phyloP scores from a whole-genome alignment of 768 basidiomycete genomes.

The Chlorophyllum brunneum region DNA sequence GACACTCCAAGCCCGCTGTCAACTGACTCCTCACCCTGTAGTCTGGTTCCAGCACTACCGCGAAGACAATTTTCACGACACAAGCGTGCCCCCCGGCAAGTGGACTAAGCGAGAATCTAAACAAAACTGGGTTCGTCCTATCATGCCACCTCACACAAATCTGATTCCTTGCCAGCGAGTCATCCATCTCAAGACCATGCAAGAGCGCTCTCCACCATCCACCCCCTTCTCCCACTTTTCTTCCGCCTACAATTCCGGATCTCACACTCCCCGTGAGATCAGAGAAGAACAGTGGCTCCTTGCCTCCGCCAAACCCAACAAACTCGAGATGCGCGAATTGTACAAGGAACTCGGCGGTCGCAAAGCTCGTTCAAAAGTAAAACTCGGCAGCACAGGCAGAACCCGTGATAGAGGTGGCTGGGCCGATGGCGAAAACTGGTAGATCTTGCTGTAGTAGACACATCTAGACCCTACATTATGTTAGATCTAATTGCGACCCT shows the following conservation, averaged over 20 bases:
- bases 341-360: conserved; percentile 90
- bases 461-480: background rate
- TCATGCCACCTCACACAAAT: background rate
- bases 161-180: conserved; percentile 40
- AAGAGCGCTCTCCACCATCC: conserved; percentile 35
- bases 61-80: conserved; percentile 82
- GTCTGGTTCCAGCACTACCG: conserved; percentile 95
- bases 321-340: conserved; percentile 84
- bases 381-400: conserved; percentile 60
- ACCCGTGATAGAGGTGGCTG: conserved; percentile 80
- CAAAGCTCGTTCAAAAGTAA: conserved; percentile 72
- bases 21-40: conserved; percentile 25
- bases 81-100: conserved; percentile 73
- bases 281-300: conserved; percentile 74
- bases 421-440: conserved; percentile 33
- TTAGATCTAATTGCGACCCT: background rate
- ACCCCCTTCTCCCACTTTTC: conserved; percentile 38
- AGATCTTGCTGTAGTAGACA: conserved; percentile 17
- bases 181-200: conserved; percentile 40
- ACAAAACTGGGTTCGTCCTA: conserved; percentile 71
- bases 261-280: conserved; percentile 75
- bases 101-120: conserved; percentile 96
- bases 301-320: conserved; percentile 54
- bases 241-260: conserved; percentile 47
- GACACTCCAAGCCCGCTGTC: background rate